Percentiles rank a stretch among this genome's conserved stretches.
Conservation (phyloP, 768 basidiomycete species). For the Boletus bicolor region DNA sequence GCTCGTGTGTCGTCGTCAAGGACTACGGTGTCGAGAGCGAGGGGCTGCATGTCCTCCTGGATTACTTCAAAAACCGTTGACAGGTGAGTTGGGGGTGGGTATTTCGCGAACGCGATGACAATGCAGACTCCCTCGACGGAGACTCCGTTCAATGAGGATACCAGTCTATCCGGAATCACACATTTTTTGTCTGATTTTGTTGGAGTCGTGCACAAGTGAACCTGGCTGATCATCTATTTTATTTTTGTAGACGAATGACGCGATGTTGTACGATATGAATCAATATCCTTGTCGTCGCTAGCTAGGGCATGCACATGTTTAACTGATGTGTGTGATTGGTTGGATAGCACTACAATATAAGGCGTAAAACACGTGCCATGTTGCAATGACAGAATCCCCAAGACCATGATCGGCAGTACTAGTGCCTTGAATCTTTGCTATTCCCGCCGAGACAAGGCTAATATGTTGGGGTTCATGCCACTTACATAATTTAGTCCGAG, state of each 20-base stretch:
- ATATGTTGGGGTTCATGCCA: neutral
- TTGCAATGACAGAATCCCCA: neutral
- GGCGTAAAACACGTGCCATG: neutral
- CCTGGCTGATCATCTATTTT: conserved; percentile 9
- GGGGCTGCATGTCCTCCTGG: conserved; percentile 89
- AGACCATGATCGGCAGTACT: conserved; percentile 1
- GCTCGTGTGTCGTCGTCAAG: conserved; percentile 95
- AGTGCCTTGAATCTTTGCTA: neutral
- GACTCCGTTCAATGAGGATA: conserved; percentile 62
- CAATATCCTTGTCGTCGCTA: neutral
- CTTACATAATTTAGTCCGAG: neutral
- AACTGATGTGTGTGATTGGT: conserved; percentile 1
- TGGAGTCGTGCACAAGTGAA: neutral
- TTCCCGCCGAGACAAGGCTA: neutral
- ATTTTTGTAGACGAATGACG: conserved; percentile 5
- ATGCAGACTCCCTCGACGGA: conserved; percentile 93
- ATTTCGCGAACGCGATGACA: conserved; percentile 56
- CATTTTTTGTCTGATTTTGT: conserved; percentile 54
- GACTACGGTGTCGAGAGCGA: conserved; percentile 95
- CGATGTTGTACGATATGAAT: conserved; percentile 16
- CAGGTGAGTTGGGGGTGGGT: conserved; percentile 38
- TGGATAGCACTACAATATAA: neutral
- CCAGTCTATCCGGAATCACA: conserved; percentile 30
- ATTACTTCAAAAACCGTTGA: conserved; percentile 92
- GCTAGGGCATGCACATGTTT: neutral